Conservation (phyloP, 495 filamentous ascomycete genomes). For the Aspergillus baeticus region DNA sequence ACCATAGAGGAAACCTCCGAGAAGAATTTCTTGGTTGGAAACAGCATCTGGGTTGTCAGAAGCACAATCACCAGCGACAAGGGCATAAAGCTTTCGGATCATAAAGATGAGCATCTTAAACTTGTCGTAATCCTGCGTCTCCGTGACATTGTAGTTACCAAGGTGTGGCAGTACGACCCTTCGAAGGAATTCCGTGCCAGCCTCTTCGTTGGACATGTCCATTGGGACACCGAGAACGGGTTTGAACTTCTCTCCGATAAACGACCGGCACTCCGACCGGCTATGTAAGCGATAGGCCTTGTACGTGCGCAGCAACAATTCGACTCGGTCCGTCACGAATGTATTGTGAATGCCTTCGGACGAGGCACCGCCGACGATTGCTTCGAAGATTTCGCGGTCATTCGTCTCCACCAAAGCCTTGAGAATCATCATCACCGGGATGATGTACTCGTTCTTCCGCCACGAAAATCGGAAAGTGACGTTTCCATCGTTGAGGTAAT, state of each 20-base stretch:
- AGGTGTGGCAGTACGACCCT: constrained; percentile 90
- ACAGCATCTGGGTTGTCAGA: constrained; percentile 95
- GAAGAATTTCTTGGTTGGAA: constrained; percentile 88
- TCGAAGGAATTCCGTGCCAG: constrained; percentile 83
- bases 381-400: constrained; percentile 93
- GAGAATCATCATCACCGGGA: constrained; percentile 93
- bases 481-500: constrained; percentile 94
- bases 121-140: constrained; percentile 82
- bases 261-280: constrained; percentile 71
- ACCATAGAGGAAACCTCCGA: constrained; percentile 90
- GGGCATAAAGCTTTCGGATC: constrained; percentile 89
- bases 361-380: constrained; percentile 68
- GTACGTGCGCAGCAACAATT: constrained; percentile 88
- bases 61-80: constrained; percentile 88
- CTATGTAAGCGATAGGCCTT: constrained; percentile 82
- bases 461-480: constrained; percentile 96
- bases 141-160: constrained; percentile 75
- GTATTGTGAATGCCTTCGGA: constrained; percentile 81
- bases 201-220: constrained; percentile 81
- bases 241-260: constrained; percentile 85
- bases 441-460: constrained; percentile 92
- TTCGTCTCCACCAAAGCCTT: constrained; percentile 96
- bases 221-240: constrained; percentile 77
- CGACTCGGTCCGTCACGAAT: constrained; percentile 91
- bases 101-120: constrained; percentile 94